Evolutionary conservation across 495 filamentous ascomycete species (phyloP), one percentile per base, ranked within the genome.

Genomic region (Penicillium macrosclerotiorum): DNA sequence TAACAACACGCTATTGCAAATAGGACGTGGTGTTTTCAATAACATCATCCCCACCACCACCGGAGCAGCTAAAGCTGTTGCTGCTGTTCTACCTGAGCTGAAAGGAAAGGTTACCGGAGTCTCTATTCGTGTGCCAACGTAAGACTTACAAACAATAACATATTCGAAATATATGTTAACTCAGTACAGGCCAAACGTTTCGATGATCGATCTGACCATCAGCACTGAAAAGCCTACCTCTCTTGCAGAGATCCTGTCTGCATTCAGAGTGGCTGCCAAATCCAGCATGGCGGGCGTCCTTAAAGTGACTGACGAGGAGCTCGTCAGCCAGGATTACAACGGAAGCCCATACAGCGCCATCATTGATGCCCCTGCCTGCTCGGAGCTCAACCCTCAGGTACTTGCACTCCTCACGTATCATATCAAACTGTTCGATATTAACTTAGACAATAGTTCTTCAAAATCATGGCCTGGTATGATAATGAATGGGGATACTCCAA

Each of bases 401-500:
- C 8, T 55, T 12, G 4, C 9, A 7, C 8, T 35, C 20, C 25
- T 11, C 22, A 23, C 18, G 1, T 30, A 1, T 17, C 0, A 11
- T 8, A 16, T 16, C 12, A 33, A 11, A 32, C 17, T 35, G 16
- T 29, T 3, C 1, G 0, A 1, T 31, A 20, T 26, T 46, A 5
- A 46, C 23, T 4, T 9, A 22, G 11, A 26, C 7, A 12, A 17
- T 19, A 64, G 49, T 67, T 67, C 45, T 67, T 67, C 49, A 67
- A 67, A 36, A 67, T 67, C 29, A 67, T 67, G 52, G 64, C 62
- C 8, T 67, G 64, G 64, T 67, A 67, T 37, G 64, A 65, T 33
- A 67, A 67, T 13, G 64, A 67, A 41, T 67, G 64, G 64, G 64
- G 64, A 24, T 67, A 67, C 48, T 67, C 64, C 9, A 67, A 58